Conservation (phyloP, 2,329 filamentous ascomycete genomes). For the Blastomyces parvus region DNA sequence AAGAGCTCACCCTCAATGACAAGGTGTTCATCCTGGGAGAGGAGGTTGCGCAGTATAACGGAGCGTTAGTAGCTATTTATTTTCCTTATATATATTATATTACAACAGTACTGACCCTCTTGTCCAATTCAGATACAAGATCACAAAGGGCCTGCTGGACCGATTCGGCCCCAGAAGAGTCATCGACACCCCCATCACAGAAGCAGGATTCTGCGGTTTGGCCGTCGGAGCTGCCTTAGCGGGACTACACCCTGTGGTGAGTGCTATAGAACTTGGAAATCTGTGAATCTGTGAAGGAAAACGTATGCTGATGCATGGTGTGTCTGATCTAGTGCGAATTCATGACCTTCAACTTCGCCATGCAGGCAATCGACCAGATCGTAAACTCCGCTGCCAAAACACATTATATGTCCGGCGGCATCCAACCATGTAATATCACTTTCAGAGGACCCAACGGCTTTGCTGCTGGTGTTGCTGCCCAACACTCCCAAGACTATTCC, state of each 20-base stretch:
- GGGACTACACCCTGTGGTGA: conserved; percentile 84
- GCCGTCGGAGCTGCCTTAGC: conserved; percentile 91
- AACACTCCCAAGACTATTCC: conserved; percentile 98
- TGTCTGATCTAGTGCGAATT: conserved; percentile 68
- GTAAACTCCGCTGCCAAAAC: conserved; percentile 99
- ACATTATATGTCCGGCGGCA: conserved; percentile 99
- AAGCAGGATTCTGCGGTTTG: conserved; percentile 88
- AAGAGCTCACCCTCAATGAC: conserved; percentile 87
- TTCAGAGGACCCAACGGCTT: conserved; percentile 99
- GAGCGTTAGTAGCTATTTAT: conserved; percentile 50
- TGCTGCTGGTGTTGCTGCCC: conserved; percentile 84
- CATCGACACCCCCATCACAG: conserved; percentile 97
- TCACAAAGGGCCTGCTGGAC: conserved; percentile 94
- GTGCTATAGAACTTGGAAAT: conserved; percentile 24
- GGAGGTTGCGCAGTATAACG: conserved; percentile 99
- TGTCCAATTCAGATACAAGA: conserved; percentile 63
- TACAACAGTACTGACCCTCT: neutral
- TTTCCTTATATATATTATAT: neutral
- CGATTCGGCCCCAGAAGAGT: conserved; percentile 95
- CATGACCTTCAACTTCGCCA: conserved; percentile 99
- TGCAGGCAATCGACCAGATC: conserved; percentile 99
- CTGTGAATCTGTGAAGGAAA: neutral
- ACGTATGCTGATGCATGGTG: neutral
- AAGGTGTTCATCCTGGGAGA: conserved; percentile 96
- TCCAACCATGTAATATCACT: conserved; percentile 98